These are phyloP conservation scores for Lecanosticta acicola DNA, from an alignment of 2,329 filamentous ascomycete species.

Conservation along the genomic window DNA sequence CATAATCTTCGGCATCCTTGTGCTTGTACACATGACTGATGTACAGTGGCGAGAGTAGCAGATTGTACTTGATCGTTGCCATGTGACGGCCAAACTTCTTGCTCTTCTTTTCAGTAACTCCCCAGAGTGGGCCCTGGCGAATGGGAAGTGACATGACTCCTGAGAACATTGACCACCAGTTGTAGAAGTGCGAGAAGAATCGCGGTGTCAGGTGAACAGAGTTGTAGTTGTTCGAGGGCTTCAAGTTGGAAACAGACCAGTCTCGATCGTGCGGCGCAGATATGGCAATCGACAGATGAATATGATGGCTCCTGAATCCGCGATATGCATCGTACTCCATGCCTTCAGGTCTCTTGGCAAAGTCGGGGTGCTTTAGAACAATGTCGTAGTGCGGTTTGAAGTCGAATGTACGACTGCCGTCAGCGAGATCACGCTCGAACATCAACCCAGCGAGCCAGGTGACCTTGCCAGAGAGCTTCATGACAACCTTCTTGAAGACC, in stretches of 20 bases:
- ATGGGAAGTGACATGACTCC: conserved; percentile 92
- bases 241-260: conserved; percentile 70
- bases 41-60: conserved; percentile 86
- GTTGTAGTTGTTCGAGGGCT: conserved; percentile 87
- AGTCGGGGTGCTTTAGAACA: conserved; percentile 72
- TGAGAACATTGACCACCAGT: conserved; percentile 95
- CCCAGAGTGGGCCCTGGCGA: conserved; percentile 86
- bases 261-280: conserved; percentile 80
- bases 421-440: conserved; percentile 76
- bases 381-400: conserved; percentile 93
- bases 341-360: conserved; percentile 54
- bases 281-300: conserved; percentile 89
- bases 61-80: conserved; percentile 97
- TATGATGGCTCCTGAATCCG: conserved; percentile 94
- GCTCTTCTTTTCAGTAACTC: conserved; percentile 87
- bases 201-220: conserved; percentile 89
- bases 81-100: conserved; percentile 97
- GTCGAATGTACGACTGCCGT: conserved; percentile 70
- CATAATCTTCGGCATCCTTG: conserved; percentile 85
- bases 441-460: conserved; percentile 87
- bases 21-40: conserved; percentile 98
- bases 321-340: conserved; percentile 81
- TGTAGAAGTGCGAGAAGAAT: conserved; percentile 97
- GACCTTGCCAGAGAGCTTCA: conserved; percentile 96
- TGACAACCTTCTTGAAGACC: conserved; percentile 95